Base-by-base conservation (phyloP, 2,329 filamentous ascomycete species). In the Corinectria fuckeliana region DNA sequence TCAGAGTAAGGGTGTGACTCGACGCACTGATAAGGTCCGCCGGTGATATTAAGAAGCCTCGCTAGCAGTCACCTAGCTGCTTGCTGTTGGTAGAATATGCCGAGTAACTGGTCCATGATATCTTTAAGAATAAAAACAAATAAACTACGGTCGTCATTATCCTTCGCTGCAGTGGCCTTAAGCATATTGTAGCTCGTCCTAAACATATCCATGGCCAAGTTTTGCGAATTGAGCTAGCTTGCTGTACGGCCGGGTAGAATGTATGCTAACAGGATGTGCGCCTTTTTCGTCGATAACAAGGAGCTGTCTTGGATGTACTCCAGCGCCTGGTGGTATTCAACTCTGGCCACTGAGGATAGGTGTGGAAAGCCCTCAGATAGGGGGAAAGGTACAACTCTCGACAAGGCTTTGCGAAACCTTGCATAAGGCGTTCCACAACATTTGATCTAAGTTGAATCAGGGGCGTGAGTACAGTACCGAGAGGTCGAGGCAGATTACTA, bases 101-200 rank as follows among this genome's bases (percentile, higher is more conserved):
- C 68, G 67, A 70, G 26, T 69, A 69, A n/a, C n/a, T n/a, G n/a
- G 5, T 66, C 63, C 61, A 69, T 58, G 0, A 62, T 58, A 2
- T 63, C 57, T n/a, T 41, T 52, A 47, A 70, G 64, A 30, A 70
- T 62, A 18, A 50, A 65, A 1, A 60, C 62, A 18, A 50, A 65
- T 1, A 60, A 20, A 0, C 45, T 26, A 6, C 39, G 23, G 1
- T 45, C 21, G 6, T 62, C 42, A 4, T 30, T 38, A 20, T 21
- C 50, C 9, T 58, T 39, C 3, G 56, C 28, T 3, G 26, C 16
- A 13, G 48, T 52, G 20, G 36, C 44, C 8, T 45, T 48, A 3
- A 62, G 36, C 50, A 62, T 54, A 11, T 11, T 30, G 21, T 48
- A 61, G 28, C 53, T 65, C 4, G 49, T 48, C 0, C 54, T 50